Evolutionary conservation across 2,329 filamentous ascomycete species (phyloP), one percentile per base, ranked within the genome.

Genomic region (Aspergillus sp.): DNA sequence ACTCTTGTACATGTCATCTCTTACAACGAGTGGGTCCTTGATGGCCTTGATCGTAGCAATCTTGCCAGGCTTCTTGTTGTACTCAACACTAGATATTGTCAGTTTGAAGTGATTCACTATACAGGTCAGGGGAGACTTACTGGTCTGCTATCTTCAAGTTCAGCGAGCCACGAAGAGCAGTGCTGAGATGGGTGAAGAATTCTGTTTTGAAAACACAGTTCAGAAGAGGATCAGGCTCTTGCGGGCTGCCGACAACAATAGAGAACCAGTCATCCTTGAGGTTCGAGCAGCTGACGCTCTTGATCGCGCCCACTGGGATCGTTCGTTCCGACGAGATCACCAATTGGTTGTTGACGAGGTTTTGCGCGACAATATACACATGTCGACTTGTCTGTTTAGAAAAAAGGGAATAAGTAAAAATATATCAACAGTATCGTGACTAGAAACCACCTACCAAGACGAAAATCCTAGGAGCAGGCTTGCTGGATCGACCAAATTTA

Each of bases 1-100:
- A 66, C 90, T 96, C 80, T 98, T 98, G 77, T 98, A 98, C 53
- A 83, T 80, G 68, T 98, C 93, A 43, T 84, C 84, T 45, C 78
- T 69, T 3, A 78, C 73, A 45, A 85, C 79, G 45, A 83, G 80
- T 0, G 90, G 84, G 64, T 98, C 93, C 71, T 95, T 95, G 51
- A 95, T 64, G 7, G 88, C 88, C 74, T 97, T 97, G 63, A 98
- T 86, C 5, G 83, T 72, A 46, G 91, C 86, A 67, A 88, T 80
- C 74, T 98, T 98, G 47, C 88, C 88, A 1, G 93, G 93, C 71
- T 98, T 98, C 79, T 97, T 98, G 64, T 91, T 90, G 69, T 95
- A 98, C 65, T 95, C 88, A 58, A 98, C 90, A 4, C 73, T 78
- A 47, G 32, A 22, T 10, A 19, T 41, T 17, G 38, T 61, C 48